Evolutionary conservation across 2,329 filamentous ascomycete species (phyloP), one percentile per base, ranked within the genome.

Genomic region (Diaporthe capsici): DNA sequence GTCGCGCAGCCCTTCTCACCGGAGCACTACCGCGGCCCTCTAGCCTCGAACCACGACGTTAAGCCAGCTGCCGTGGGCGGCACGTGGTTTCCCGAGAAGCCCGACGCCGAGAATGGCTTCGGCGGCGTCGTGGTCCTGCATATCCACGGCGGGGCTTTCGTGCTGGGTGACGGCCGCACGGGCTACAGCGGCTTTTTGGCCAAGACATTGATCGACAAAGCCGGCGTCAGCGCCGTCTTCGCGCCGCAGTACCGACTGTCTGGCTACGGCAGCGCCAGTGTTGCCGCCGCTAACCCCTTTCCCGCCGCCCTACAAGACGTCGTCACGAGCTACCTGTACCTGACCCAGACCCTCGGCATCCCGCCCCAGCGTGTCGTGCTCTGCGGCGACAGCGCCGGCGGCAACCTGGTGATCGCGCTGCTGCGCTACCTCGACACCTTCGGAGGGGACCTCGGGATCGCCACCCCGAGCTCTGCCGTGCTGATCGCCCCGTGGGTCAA

Each of bases 291-390:
- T 9, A 74, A 75, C n/a, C 83, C 82, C 0, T 89, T 88, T 78
- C 87, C 87, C 7, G 87, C 86, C 3, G 84, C 85, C 0, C 79
- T 88, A 0, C 87, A 88, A 78, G 87, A 89, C 78, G 83, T 80
- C 13, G 76, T 88, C 87, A 87, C 78, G 25, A 57, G 53, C 28
- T 57, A 57, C 1, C 77, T 84, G 4, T 85, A 88, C 77, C 82
- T 87, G 0, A 72, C 87, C 47, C 79, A 83, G 47, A 81, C 81
- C 3, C 81, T 86, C 25, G 77, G 80, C 1, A 83, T 88, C 70
- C 79, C 84, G 0, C 75, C 86, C 0, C 67, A 76, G 3, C 80
- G 84, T 39, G 86, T 89, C 71, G 80, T 86, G 0, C 42, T 89
- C 0, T 84, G 83, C 0, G 87, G 87, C 10, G 87, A 89, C 79